Percentiles rank a stretch among this genome's conserved stretches.
These are phyloP conservation scores for Fraxinus ornus DNA, from an alignment of 305 asterid genomes.

Conservation along the genomic window DNA sequence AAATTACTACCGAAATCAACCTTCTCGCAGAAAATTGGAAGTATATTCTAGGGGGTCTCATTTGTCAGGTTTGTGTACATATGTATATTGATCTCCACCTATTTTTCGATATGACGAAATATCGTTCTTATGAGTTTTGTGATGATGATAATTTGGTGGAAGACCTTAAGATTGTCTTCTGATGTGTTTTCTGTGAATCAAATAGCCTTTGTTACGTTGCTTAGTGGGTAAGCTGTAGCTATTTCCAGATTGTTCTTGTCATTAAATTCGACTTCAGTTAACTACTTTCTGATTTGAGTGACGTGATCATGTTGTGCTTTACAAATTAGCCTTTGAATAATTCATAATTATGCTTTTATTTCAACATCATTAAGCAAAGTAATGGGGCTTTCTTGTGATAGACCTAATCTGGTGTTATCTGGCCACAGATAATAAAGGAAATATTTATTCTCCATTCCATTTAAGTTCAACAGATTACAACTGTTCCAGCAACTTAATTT, in stretches of 20 bases:
- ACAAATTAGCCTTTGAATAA: neutral
- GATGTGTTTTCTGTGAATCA: neutral
- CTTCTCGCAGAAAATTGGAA: constrained; percentile 51
- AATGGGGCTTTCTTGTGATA: neutral
- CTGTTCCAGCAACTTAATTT: neutral
- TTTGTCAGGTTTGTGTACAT: constrained; percentile 42
- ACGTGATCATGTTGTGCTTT: neutral
- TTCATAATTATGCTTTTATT: neutral
- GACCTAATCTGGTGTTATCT: neutral
- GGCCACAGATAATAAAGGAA: neutral
- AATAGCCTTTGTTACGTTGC: neutral
- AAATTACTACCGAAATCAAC: constrained; percentile 45
- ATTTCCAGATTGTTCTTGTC: neutral
- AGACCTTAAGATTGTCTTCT: neutral
- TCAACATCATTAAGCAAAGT: neutral
- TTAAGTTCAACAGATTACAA: neutral
- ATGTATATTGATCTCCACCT: neutral
- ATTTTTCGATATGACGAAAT: neutral
- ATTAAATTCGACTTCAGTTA: neutral
- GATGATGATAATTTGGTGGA: neutral
- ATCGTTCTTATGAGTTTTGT: neutral
- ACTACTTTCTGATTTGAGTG: neutral
- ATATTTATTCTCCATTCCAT: neutral
- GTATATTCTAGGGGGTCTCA: constrained; percentile 47
- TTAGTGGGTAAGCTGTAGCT: neutral